Conservation (phyloP, 73 alveolate species). For the Tetrahymena borealis region DNA sequence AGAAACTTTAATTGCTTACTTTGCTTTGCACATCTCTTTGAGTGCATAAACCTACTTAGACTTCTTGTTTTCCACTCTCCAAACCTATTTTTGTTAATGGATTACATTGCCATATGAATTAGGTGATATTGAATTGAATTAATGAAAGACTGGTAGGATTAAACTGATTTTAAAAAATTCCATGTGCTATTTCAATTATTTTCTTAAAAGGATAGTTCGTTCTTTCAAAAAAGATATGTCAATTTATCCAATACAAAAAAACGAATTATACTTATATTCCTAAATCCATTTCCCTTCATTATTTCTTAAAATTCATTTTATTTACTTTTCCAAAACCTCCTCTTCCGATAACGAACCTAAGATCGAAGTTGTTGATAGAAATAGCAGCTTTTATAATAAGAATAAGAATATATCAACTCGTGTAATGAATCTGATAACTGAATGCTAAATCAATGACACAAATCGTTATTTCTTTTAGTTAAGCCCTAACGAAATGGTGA, state of each 20-base stretch:
- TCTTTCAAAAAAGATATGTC: no score
- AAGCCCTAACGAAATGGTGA: no score
- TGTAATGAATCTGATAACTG: no score
- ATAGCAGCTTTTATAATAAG: slow-evolving; percentile 1
- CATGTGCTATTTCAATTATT: no score
- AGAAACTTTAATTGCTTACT: neutral
- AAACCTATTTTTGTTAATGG: slow-evolving; percentile 29
- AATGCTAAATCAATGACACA: no score
- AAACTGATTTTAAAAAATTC: no score
- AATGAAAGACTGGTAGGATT: slow-evolving; percentile 16
- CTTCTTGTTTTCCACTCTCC: slow-evolving; percentile 67
- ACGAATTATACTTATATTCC: no score
- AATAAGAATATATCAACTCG: no score
- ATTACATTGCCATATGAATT: slow-evolving; percentile 63
- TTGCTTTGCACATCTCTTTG: slow-evolving; percentile 62
- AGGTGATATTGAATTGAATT: slow-evolving; percentile 34
- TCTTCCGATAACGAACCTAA: slow-evolving; percentile 26
- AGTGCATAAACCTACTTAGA: slow-evolving; percentile 57
- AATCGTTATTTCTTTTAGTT: no score
- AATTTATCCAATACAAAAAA: no score
- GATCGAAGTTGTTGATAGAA: slow-evolving; percentile 28
- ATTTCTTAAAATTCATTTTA: neutral
- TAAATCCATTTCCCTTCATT: neutral
- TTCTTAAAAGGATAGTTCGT: no score
- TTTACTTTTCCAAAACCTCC: slow-evolving; percentile 51